Evolutionary conservation across 176 grass and related monocot genomes (phyloP).

Genomic region (Ananas comosus): DNA sequence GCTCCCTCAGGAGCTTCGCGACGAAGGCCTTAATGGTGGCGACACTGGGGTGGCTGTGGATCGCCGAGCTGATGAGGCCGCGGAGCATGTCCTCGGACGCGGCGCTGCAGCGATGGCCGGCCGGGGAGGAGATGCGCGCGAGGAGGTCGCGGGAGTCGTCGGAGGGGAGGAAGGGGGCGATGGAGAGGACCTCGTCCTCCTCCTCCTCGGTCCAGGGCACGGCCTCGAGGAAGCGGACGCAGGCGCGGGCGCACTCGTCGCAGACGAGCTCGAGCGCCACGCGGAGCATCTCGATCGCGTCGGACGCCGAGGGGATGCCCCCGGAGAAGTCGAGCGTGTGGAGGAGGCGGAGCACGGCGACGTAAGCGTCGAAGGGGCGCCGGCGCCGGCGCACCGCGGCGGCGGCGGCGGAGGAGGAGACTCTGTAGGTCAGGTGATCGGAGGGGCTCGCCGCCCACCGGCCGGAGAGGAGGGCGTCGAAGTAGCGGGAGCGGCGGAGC

Average conservation of each 20-base stretch:
- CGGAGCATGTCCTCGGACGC: slow-evolving; percentile 56
- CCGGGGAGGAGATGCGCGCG: slow-evolving; percentile 21
- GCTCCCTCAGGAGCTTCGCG: slow-evolving; percentile 70
- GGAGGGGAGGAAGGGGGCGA: slow-evolving; percentile 42
- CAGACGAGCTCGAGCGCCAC: slow-evolving; percentile 58
- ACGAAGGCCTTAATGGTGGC: slow-evolving; percentile 78
- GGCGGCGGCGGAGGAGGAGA: slow-evolving; percentile 4
- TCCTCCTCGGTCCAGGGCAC: slow-evolving; percentile 63
- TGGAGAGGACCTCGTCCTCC: slow-evolving; percentile 33
- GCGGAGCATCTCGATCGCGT: slow-evolving; percentile 48
- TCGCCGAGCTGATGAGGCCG: slow-evolving; percentile 56
- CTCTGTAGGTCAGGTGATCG: slow-evolving; percentile 15
- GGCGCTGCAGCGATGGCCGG: neutral
- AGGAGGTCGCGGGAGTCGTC: slow-evolving; percentile 45
- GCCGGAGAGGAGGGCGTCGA: slow-evolving; percentile 39
- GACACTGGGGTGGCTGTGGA: slow-evolving; percentile 43
- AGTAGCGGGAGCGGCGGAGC: slow-evolving; percentile 55
- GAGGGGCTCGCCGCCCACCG: slow-evolving; percentile 16
- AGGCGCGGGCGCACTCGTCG: slow-evolving; percentile 44
- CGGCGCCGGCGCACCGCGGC: neutral
- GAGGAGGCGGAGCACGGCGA: slow-evolving; percentile 47
- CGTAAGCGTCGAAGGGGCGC: slow-evolving; percentile 42
- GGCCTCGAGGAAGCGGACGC: slow-evolving; percentile 54
- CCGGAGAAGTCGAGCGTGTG: slow-evolving; percentile 55
- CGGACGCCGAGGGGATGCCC: slow-evolving; percentile 25